Evolutionary conservation across 1,284 basidiomycete genomes (phyloP).

Genomic region (Pseudozyma flocculosa): DNA sequence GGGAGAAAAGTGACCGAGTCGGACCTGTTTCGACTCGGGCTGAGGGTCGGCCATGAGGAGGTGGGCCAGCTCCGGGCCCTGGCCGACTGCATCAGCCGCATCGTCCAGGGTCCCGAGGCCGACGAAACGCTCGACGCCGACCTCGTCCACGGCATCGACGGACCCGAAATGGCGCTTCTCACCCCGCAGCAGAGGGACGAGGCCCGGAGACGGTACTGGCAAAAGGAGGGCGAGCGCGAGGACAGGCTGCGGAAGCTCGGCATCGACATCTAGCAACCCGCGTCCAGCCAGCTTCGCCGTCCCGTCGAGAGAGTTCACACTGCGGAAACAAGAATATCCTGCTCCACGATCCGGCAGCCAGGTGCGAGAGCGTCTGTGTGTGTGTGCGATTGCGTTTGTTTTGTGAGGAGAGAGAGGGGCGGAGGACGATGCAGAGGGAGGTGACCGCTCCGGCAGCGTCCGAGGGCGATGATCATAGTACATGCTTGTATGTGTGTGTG

Average conservation of each 20-base stretch:
- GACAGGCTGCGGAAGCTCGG: slow-evolving; percentile 37
- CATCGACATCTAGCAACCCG: slow-evolving; percentile 25
- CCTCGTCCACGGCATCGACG: slow-evolving; percentile 27
- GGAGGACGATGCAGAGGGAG: too few relatives aligned
- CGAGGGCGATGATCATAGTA: too few relatives aligned
- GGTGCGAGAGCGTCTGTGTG: too few relatives aligned
- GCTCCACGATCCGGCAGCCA: too few relatives aligned
- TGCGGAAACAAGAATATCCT: too few relatives aligned
- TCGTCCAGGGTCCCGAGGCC: slow-evolving; percentile 21
- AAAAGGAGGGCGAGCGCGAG: slow-evolving; percentile 34
- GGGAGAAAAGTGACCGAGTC: slow-evolving; percentile 45
- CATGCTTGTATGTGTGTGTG: too few relatives aligned
- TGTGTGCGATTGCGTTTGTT: too few relatives aligned
- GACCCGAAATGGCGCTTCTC: slow-evolving; percentile 19
- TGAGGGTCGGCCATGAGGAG: slow-evolving; percentile 48
- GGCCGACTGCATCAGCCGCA: slow-evolving; percentile 43
- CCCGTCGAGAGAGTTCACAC: too few relatives aligned
- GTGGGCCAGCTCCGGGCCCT: slow-evolving; percentile 44
- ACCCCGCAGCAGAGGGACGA: slow-evolving; percentile 20
- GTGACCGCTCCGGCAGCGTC: too few relatives aligned
- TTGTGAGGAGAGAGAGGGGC: too few relatives aligned
- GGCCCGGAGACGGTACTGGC: slow-evolving; percentile 23
- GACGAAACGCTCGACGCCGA: not conserved
- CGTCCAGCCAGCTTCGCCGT: too few relatives aligned
- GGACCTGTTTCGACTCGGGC: slow-evolving; percentile 53